phyloP scores from a whole-genome alignment of 495 filamentous ascomycete genomes.

The Elasticomyces elasticus region DNA sequence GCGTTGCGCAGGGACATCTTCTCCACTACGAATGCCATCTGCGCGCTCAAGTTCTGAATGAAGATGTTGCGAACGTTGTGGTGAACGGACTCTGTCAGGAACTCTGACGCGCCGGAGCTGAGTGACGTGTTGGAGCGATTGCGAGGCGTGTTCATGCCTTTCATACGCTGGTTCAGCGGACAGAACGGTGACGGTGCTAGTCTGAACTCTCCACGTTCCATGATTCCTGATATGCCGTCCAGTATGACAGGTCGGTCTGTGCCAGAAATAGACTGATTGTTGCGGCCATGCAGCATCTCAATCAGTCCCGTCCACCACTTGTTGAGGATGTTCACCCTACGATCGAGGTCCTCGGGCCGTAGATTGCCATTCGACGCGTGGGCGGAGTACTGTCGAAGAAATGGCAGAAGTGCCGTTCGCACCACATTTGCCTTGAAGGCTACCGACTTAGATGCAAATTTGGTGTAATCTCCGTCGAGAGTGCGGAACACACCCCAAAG shows the following conservation, averaged over 20 bases:
- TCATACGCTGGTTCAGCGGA: conserved; percentile 42
- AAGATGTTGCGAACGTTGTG: conserved; percentile 94
- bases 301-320: conserved; percentile 94
- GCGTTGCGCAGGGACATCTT: conserved; percentile 82
- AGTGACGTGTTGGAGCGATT: conserved; percentile 43
- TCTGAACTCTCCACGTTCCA: conserved; percentile 91
- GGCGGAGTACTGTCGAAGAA: conserved; percentile 61
- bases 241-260: conserved; percentile 73
- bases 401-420: conserved; percentile 70
- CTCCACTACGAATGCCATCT: conserved; percentile 83
- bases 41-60: conserved; percentile 71
- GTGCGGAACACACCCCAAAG: conserved; percentile 78
- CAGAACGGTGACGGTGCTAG: conserved; percentile 55
- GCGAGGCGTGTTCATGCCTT: conserved; percentile 36
- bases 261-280: conserved; percentile 61
- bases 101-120: conserved; percentile 58
- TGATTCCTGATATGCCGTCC: conserved; percentile 72
- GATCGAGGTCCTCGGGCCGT: conserved; percentile 75
- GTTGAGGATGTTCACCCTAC: conserved; percentile 70
- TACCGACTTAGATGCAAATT: conserved; percentile 66
- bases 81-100: conserved; percentile 77
- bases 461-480: conserved; percentile 66
- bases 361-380: conserved; percentile 59
- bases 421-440: conserved; percentile 72
- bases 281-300: conserved; percentile 69